phyloP scores from a whole-genome alignment of 1,284 basidiomycete species.

The Ustilago xerochloae region DNA sequence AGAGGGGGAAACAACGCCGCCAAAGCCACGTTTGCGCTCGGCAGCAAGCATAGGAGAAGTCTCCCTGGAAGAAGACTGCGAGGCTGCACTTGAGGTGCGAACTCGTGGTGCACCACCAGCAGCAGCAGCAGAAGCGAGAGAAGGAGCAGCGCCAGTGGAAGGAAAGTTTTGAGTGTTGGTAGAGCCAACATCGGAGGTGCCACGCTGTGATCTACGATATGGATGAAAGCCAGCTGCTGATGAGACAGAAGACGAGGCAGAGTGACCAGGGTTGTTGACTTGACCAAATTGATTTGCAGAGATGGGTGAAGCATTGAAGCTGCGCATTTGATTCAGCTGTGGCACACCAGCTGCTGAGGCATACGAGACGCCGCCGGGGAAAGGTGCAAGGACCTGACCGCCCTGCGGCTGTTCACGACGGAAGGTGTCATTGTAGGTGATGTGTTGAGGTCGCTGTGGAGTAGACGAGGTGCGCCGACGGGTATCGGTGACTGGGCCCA shows the following conservation, averaged over 20 bases:
- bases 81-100: slow-evolving; percentile 51
- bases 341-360: slow-evolving; percentile 20
- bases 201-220: slow-evolving; percentile 52
- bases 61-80: slow-evolving; percentile 40
- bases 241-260: slow-evolving; percentile 41
- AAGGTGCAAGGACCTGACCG: slow-evolving; percentile 16
- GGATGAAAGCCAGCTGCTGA: slow-evolving; percentile 57
- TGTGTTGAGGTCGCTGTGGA: slow-evolving; percentile 54
- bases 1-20: slow-evolving; percentile 12
- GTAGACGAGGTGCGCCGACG: slow-evolving; percentile 59
- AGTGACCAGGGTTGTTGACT: slow-evolving; percentile 23
- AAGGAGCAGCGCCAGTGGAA: slow-evolving; percentile 9
- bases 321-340: slow-evolving; percentile 41
- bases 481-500: slow-evolving; percentile 26
- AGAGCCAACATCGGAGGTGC: slow-evolving; percentile 44
- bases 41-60: slow-evolving; percentile 45
- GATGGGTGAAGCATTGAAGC: slow-evolving; percentile 32
- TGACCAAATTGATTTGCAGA: slow-evolving; percentile 25
- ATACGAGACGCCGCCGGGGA: slow-evolving; percentile 37
- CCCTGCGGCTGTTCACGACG: slow-evolving; percentile 43
- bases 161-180: slow-evolving; percentile 28
- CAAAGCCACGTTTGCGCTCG: slow-evolving; percentile 37
- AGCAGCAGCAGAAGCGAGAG: slow-evolving; percentile 3
- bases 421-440: slow-evolving; percentile 60
- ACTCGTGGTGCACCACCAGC: slow-evolving; percentile 22